Conservation (phyloP, 1,139 yeast species). For the Debaryomyces robertsiae region DNA sequence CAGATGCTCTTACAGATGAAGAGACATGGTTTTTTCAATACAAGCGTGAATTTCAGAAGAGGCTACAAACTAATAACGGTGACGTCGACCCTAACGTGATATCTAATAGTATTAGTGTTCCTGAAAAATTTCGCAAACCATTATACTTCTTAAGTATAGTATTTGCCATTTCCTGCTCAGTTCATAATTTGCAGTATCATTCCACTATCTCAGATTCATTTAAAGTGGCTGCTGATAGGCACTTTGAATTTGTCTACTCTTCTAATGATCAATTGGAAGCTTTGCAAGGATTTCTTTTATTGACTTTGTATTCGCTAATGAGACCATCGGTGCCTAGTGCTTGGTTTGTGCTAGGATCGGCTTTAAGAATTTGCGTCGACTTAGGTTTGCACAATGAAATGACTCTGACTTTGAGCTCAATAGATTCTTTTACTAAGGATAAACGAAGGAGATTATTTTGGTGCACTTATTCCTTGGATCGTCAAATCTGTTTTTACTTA, state of each 20-base stretch:
- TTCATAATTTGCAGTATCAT: constrained; percentile 70
- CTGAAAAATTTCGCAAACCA: constrained; percentile 42
- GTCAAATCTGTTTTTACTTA: constrained; percentile 73
- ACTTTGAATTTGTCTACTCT: constrained; percentile 59
- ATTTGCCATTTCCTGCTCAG: constrained; percentile 81
- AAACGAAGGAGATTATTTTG: constrained; percentile 79
- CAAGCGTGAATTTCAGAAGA: constrained; percentile 31
- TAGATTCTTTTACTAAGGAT: constrained; percentile 63
- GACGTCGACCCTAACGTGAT: constrained; percentile 28
- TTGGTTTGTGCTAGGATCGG: constrained; percentile 89
- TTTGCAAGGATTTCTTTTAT: constrained; percentile 68
- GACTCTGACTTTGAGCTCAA: constrained; percentile 17
- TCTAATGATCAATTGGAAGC: constrained; percentile 67
- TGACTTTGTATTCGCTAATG: constrained; percentile 72
- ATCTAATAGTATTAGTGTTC: constrained; percentile 47
- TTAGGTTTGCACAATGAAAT: constrained; percentile 74
- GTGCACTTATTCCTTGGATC: constrained; percentile 84
- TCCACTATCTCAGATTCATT: constrained; percentile 71
- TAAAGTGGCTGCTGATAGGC: constrained; percentile 65
- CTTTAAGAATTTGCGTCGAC: constrained; percentile 77
- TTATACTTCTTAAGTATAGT: constrained; percentile 71
- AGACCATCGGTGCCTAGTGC: constrained; percentile 83
- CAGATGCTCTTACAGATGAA: constrained; percentile 23
- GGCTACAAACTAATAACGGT: constrained; percentile 19
- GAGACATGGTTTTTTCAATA: constrained; percentile 51